Base-by-base conservation (phyloP, 495 filamentous ascomycete species). In the Neurospora tetrasperma region DNA sequence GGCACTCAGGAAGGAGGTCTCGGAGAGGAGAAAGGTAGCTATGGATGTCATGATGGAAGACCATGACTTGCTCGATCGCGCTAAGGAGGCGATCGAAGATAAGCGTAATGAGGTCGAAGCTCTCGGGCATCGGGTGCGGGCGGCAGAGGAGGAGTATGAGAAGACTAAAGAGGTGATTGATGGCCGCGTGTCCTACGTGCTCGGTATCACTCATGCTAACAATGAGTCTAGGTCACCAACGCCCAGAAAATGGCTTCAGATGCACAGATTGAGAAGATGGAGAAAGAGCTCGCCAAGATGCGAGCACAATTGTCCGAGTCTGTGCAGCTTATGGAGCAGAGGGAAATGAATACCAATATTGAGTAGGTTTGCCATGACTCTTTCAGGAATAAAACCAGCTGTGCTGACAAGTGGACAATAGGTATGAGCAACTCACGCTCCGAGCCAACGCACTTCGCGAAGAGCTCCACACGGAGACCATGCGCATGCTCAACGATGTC, bases 251-350 rank as follows among this genome's bases (percentile, higher is more conserved):
- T 94, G 76, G 90, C 89, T 12, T 91, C 88, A 5, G 96, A 98
- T 80, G 89, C 94, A 18, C 94, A 98, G 80, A 97, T 98, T 77
- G 96, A 99, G 83, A 93, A 94, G 85, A 94, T 98, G 91, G 96
- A 98, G 84, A 97, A 97, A 79, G 95, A 99, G 81, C 84, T 99
- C 39, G 92, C 92, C 54, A 94, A 93, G 84, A 97, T 98, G 93
- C 87, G 94, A 72, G 87, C 90, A 3, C 90, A 90, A 35, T 85
- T 98, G 70, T 90, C 86, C n/a, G 95, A 98, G 79, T 92, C 89
- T 54, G 92, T 97, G 72, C 93, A 97, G 82, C 80, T 96, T 70
- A 91, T 97, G 89, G 94, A 97, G 80, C 94, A 98, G 82, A 88
- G 93, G 70, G 94, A 98, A 84, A 97, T 98, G 92, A 96, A 93